Evolutionary conservation across 805 yeast species (phyloP), one percentile per base, ranked within the genome.

Genomic region (Vanderwaltozyma tropicalis): DNA sequence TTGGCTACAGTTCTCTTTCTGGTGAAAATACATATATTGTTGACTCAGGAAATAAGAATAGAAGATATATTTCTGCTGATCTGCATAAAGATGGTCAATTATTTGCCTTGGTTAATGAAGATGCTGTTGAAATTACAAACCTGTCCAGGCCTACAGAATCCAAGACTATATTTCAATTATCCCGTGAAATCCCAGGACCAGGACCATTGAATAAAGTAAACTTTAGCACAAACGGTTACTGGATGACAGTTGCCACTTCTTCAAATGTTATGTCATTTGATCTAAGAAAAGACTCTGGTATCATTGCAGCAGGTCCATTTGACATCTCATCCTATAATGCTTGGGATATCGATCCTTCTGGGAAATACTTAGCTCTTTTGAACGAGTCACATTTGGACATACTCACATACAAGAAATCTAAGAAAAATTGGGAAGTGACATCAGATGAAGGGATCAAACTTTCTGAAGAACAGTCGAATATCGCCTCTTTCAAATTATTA

Each of bases 31-130:
- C 37, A 8, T 34, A 38, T 20, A 31, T 32, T 6, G 32, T 41
- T 7, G 21, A 30, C 10, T 14, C 7, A 11, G 26, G 19, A 10
- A 20, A 13, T 13, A 9, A 12, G 5, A 21, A 31, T 21, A 12
- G 32, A 6, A 31, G 15, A 6, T 35, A 36, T 24, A 12, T 8
- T 12, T 13, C 7, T 13, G 34, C 33, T 15, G 34, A 30, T 26
- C 3, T 61, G 14, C 71, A 66, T 41, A 60, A 57, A 28, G 71
- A 66, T 45, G 69, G 70, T 5, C 34, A 56, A 3, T 35, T 65
- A 17, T 31, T 64, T 9, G 64, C 65, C 5, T 32, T 55, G 20
- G 47, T 35, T 7, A 35, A 35, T 19, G 31, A 19, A 5, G 35
- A 31, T 34, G 32, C 35, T n/a, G 28, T 53, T 15, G 29, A 39